Conservation (phyloP, 371 early-diverging fungal species). For the Blakeslea trispora region DNA sequence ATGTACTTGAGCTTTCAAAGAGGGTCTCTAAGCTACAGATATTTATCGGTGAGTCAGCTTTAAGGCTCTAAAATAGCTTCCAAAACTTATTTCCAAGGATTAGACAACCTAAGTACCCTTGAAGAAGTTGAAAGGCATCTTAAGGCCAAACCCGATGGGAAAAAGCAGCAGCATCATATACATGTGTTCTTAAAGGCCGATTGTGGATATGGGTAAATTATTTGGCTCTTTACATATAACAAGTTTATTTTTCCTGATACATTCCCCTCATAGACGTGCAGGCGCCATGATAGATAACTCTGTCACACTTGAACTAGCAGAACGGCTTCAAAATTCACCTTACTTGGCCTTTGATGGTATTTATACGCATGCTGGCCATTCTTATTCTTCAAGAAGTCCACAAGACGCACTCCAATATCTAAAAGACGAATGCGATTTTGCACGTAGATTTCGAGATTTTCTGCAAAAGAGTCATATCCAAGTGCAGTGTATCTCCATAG, state of each 20-base stretch:
- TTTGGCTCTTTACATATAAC: not conserved
- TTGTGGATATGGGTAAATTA: slow-evolving; percentile 43
- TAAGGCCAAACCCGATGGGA: slow-evolving; percentile 4
- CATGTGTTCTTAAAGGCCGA: slow-evolving; percentile 44
- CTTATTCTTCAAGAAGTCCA: slow-evolving; percentile 33
- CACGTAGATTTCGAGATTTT: slow-evolving; percentile 31
- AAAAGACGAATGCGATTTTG: slow-evolving; percentile 33
- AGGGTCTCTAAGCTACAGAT: slow-evolving; percentile 34
- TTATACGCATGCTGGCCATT: slow-evolving; percentile 50
- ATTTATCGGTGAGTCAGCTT: slow-evolving; percentile 33
- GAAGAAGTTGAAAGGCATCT: slow-evolving; percentile 38
- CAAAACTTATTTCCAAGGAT: too few relatives aligned
- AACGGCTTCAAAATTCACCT: slow-evolving; percentile 30
- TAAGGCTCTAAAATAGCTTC: too few relatives aligned
- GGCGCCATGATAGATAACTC: slow-evolving; percentile 36
- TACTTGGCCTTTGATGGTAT: slow-evolving; percentile 34
- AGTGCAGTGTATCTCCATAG: slow-evolving; percentile 35
- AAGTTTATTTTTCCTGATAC: not conserved
- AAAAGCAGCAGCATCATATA: slow-evolving; percentile 12
- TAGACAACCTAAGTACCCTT: slow-evolving; percentile 38
- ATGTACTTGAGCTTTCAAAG: slow-evolving; percentile 25
- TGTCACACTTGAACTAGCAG: slow-evolving; percentile 31
- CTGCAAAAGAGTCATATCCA: slow-evolving; percentile 23
- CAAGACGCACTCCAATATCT: slow-evolving; percentile 33
- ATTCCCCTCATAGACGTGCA: slow-evolving; percentile 34